A percentile compares a stretch with the other conserved stretches of the same genome.
These are phyloP conservation scores for Solanum aculeatissimum DNA, from an alignment of 305 asterid species.

Conservation along the genomic window DNA sequence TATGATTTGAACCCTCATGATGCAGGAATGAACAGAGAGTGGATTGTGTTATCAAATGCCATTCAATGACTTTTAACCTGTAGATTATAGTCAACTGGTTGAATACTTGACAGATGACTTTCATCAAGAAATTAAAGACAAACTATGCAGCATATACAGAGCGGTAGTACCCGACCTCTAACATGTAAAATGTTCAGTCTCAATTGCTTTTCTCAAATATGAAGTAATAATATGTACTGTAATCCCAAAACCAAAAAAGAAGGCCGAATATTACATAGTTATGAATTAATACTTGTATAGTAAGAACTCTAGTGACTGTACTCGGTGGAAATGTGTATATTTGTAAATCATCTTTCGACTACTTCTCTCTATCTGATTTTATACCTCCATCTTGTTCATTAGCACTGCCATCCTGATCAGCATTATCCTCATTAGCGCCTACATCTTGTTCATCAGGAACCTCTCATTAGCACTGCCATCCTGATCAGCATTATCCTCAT, in stretches of 20 bases:
- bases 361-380: no score
- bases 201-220: background rate
- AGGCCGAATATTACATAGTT: background rate
- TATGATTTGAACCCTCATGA: background rate
- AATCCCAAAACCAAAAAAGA: background rate
- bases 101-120: background rate
- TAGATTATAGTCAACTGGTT: background rate
- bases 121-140: background rate
- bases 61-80: background rate
- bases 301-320: no score
- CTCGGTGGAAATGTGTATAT: no score
- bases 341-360: background rate
- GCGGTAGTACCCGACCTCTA: background rate
- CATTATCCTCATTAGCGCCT: background rate
- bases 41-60: background rate
- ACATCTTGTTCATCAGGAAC: background rate
- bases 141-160: background rate
- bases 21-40: background rate
- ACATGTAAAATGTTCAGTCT: background rate
- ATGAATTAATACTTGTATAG: background rate
- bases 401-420: background rate
- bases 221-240: background rate
- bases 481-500: background rate
- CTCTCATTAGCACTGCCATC: background rate
- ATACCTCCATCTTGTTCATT: background rate